Evolutionary conservation across 306 rosid genomes (phyloP).

Genomic region (Lupinus albus): DNA sequence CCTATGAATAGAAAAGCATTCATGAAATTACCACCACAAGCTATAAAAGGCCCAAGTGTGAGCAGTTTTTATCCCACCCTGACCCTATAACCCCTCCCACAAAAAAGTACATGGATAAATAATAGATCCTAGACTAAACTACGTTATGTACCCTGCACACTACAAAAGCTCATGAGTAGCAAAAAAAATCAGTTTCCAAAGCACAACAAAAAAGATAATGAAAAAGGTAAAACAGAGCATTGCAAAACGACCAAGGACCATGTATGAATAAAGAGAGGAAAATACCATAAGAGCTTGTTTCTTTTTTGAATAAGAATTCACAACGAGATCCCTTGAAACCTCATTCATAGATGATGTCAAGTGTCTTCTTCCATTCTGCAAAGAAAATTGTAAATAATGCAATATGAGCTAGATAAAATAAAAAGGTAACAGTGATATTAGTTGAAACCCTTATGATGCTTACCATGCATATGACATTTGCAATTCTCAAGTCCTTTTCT

Average conservation of each 20-base stretch:
- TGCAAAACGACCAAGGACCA: too few relatives aligned
- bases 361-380: constrained; percentile 97
- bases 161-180: too few relatives aligned
- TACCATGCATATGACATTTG: constrained; percentile 97
- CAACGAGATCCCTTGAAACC: constrained; percentile 96
- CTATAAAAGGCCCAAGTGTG: constrained; percentile 26
- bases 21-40: constrained; percentile 31
- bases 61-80: constrained; percentile 3
- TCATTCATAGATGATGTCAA: constrained; percentile 84
- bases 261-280: constrained; percentile 29
- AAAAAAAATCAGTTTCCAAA: too few relatives aligned
- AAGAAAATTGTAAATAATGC: constrained; percentile 38
- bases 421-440: constrained; percentile 24
- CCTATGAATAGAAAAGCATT: constrained; percentile 54
- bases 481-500: constrained; percentile 94
- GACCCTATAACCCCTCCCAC: background rate
- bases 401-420: constrained; percentile 40
- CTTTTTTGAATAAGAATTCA: constrained; percentile 87
- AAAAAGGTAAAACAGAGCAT: too few relatives aligned
- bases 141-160: background rate
- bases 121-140: constrained; percentile 13
- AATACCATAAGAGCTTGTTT: constrained; percentile 91
- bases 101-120: background rate
- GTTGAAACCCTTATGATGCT: constrained; percentile 38
- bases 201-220: too few relatives aligned